Evolutionary conservation across 192 early-diverging fungal species (phyloP).

Genomic region (Backusella psychrophila): DNA sequence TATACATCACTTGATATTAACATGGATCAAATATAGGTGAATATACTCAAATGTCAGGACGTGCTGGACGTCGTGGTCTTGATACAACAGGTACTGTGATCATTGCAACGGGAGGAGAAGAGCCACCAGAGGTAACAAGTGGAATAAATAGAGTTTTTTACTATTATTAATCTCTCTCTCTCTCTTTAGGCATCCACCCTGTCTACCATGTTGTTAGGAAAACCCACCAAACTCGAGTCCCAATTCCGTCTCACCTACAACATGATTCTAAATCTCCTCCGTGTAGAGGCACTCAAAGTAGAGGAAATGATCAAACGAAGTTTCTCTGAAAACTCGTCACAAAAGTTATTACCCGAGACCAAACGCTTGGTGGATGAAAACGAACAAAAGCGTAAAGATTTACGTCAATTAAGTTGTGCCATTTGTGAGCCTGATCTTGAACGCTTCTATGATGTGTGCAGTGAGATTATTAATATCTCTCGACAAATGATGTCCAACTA

Average conservation of each 20-base stretch:
- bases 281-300: conserved; percentile 91
- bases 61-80: conserved; percentile 92
- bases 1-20: too few relatives aligned
- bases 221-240: conserved; percentile 86
- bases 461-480: conserved; percentile 49
- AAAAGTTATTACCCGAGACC: conserved; percentile 85
- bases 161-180: not conserved
- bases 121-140: conserved; percentile 43
- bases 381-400: conserved; percentile 55
- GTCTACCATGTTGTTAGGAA: conserved; percentile 81
- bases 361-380: conserved; percentile 67
- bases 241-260: conserved; percentile 98
- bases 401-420: conserved; percentile 70
- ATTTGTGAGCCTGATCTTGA: conserved; percentile 80
- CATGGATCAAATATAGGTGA: conserved; percentile 57
- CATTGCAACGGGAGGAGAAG: conserved; percentile 65
- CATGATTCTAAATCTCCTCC: conserved; percentile 96
- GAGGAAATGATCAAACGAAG: conserved; percentile 99
- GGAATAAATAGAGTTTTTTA: not conserved
- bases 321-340: conserved; percentile 90
- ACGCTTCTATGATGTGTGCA: conserved; percentile 67
- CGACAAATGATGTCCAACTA: conserved; percentile 52
- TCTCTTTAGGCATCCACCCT: conserved; percentile 44
- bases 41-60: conserved; percentile 99
- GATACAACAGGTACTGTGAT: conserved; percentile 93